These are phyloP conservation scores for Chlamydomonas incerta DNA, from an alignment of 139 green algal genomes.

Conservation along the genomic window DNA sequence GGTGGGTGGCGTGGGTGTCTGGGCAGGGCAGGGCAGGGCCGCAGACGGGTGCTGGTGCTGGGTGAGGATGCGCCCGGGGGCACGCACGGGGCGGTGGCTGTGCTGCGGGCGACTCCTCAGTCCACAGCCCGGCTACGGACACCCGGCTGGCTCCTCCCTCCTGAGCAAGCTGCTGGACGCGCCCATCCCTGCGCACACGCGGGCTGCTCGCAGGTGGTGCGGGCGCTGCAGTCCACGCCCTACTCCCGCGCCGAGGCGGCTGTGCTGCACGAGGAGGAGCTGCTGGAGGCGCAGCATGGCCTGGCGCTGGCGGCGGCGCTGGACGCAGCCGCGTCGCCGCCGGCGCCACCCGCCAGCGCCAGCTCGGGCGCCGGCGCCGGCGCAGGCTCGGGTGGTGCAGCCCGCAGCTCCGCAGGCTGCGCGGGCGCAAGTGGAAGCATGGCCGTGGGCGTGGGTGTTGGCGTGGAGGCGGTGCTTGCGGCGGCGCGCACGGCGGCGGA, in stretches of 20 bases:
- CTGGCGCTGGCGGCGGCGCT: conserved; percentile 20
- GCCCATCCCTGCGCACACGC: background rate
- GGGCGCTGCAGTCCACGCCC: conserved; percentile 37
- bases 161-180: too few relatives aligned
- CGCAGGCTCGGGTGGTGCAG: too few relatives aligned
- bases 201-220: conserved; percentile 31
- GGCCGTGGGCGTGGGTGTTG: background rate
- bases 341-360: background rate
- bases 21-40: too few relatives aligned
- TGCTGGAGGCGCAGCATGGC: conserved; percentile 24
- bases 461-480: background rate
- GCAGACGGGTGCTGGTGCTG: too few relatives aligned
- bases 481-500: background rate
- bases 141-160: too few relatives aligned
- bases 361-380: background rate
- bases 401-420: too few relatives aligned
- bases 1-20: too few relatives aligned
- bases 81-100: too few relatives aligned
- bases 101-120: too few relatives aligned
- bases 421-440: too few relatives aligned
- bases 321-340: background rate
- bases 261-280: conserved; percentile 58
- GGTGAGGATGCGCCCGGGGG: too few relatives aligned
- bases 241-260: conserved; percentile 57
- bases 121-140: too few relatives aligned